These are phyloP conservation scores for Chionographis japonica DNA, from an alignment of 106 monocot genomes.

Conservation along the genomic window DNA sequence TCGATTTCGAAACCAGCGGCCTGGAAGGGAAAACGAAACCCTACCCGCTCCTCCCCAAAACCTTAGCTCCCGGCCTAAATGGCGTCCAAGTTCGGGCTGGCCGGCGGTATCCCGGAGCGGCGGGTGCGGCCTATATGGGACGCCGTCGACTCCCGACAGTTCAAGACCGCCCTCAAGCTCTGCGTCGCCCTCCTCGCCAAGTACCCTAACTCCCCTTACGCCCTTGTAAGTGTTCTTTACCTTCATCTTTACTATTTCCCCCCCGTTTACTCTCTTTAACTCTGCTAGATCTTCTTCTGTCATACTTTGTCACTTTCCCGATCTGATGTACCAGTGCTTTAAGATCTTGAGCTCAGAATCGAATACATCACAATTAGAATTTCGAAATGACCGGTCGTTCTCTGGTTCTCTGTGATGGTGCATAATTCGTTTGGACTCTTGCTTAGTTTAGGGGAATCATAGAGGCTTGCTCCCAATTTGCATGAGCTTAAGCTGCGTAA, in stretches of 20 bases:
- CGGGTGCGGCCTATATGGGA: slow-evolving; percentile 97
- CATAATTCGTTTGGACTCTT: no score
- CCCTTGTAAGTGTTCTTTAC: slow-evolving; percentile 49
- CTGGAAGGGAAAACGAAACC: slow-evolving; percentile 8
- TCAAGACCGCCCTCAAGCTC: slow-evolving; percentile 86
- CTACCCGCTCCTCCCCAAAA: background rate
- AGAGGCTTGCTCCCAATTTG: no score
- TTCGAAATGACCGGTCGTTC: no score
- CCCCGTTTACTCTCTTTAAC: background rate
- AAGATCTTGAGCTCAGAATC: no score
- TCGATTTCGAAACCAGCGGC: background rate
- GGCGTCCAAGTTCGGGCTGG: slow-evolving; percentile 81
- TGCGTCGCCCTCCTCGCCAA: slow-evolving; percentile 67
- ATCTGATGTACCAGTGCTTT: no score
- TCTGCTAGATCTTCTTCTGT: background rate
- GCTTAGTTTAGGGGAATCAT: no score
- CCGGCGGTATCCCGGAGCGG: slow-evolving; percentile 94
- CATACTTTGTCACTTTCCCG: background rate
- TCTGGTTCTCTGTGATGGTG: no score
- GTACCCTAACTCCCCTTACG: slow-evolving; percentile 87
- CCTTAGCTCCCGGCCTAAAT: slow-evolving; percentile 21
- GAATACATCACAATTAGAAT: no score
- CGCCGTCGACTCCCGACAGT: slow-evolving; percentile 97
- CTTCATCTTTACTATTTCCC: background rate
- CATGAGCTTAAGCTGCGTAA: no score